Evolutionary conservation across 345 rosid genomes (phyloP).

Genomic region (Syzygium grande): DNA sequence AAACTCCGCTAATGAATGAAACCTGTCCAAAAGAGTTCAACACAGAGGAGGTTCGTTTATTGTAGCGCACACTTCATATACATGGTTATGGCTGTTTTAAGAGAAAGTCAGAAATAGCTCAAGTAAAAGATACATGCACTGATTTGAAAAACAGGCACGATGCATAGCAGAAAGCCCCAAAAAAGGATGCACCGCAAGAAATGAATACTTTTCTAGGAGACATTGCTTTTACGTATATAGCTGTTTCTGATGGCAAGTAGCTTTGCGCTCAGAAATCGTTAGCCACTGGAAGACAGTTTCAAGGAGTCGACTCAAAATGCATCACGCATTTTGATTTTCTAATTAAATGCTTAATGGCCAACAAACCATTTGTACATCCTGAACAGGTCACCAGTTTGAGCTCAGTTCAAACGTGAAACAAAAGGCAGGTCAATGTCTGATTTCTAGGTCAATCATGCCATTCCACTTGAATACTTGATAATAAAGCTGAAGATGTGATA

Average conservation of each 20-base stretch:
- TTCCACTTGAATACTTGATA: neutral
- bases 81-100: neutral
- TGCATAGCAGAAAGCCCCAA: neutral
- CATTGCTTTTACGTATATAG: neutral
- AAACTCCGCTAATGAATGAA: conserved; percentile 68
- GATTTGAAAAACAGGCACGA: neutral
- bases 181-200: neutral
- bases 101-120: neutral
- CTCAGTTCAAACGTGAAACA: neutral
- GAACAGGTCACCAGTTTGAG: neutral
- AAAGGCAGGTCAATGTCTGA: neutral
- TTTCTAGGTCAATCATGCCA: neutral
- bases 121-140: neutral
- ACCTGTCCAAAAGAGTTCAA: conserved; percentile 21
- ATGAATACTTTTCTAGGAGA: neutral
- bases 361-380: neutral
- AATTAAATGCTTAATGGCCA: neutral
- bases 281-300: neutral
- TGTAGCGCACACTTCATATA: neutral
- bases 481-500: neutral
- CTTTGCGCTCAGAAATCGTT: neutral
- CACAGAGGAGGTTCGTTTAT: neutral
- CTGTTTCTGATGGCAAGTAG: neutral
- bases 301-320: neutral
- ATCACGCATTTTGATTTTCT: neutral